Conservation (phyloP, 805 yeast species). For the Zygoascus tannicola region DNA sequence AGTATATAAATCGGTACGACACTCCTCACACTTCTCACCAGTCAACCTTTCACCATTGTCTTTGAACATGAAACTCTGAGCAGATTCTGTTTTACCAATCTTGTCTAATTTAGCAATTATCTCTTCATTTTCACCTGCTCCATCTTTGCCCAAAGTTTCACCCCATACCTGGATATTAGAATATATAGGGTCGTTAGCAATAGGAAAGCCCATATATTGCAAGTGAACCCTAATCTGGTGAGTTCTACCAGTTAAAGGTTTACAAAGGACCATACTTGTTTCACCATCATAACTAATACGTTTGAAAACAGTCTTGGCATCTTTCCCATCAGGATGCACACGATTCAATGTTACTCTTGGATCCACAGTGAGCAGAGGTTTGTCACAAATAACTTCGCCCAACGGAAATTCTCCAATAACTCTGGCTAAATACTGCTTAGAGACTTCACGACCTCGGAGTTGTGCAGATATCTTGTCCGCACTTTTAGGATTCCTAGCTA, state of each 20-base stretch:
- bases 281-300: conserved; percentile 60
- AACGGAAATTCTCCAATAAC: conserved; percentile 83
- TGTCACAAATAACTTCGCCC: conserved; percentile 46
- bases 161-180: conserved; percentile 83
- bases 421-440: conserved; percentile 77
- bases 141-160: conserved; percentile 51
- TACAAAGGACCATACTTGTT: conserved; percentile 68
- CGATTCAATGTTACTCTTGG: conserved; percentile 66
- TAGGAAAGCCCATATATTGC: conserved; percentile 82
- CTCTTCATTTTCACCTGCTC: conserved; percentile 39
- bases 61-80: conserved; percentile 46
- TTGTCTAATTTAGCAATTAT: conserved; percentile 44
- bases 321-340: conserved; percentile 53
- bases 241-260: conserved; percentile 86
- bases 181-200: conserved; percentile 86
- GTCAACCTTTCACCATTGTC: conserved; percentile 56
- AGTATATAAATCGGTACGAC: conserved; percentile 63
- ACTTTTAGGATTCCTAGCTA: conserved; percentile 72
- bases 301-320: conserved; percentile 62
- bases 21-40: conserved; percentile 51
- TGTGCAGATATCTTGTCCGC: conserved; percentile 71
- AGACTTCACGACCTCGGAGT: conserved; percentile 57
- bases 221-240: conserved; percentile 93
- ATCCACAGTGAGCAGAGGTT: conserved; percentile 59
- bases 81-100: conserved; percentile 61